Evolutionary conservation across 345 rosid species (phyloP).

Genomic region (Linum trigynum): DNA sequence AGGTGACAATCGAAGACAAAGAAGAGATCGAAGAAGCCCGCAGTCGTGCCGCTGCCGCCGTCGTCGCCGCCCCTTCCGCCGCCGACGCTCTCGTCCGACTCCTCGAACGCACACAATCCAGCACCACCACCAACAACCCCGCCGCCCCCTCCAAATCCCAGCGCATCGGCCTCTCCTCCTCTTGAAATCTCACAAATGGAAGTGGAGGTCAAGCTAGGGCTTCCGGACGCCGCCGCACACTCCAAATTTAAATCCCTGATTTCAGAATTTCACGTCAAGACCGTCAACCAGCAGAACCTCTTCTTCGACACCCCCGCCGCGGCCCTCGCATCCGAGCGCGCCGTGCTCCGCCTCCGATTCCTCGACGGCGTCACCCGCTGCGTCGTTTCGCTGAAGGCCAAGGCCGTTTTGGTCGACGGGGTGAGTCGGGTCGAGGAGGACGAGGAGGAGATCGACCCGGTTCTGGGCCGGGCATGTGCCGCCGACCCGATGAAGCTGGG

Average conservation of each 20-base stretch:
- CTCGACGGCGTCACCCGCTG: slow-evolving; percentile 34
- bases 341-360: slow-evolving; percentile 68
- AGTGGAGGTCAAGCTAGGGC: slow-evolving; percentile 71
- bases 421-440: slow-evolving; percentile 86
- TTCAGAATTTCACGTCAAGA: slow-evolving; percentile 41
- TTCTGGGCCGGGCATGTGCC: slow-evolving; percentile 34
- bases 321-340: slow-evolving; percentile 41
- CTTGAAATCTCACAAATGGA: slow-evolving; percentile 40
- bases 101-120: slow-evolving; percentile 41
- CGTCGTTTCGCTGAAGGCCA: slow-evolving; percentile 56
- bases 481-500: slow-evolving; percentile 36
- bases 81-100: slow-evolving; percentile 38
- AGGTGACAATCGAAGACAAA: slow-evolving; percentile 72
- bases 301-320: slow-evolving; percentile 57
- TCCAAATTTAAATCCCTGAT: slow-evolving; percentile 42
- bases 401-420: slow-evolving; percentile 48
- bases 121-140: slow-evolving; percentile 5
- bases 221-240: slow-evolving; percentile 38
- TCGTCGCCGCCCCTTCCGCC: slow-evolving; percentile 19
- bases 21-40: slow-evolving; percentile 78
- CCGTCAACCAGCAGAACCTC: slow-evolving; percentile 55
- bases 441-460: slow-evolving; percentile 59
- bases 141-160: slow-evolving; percentile 40
- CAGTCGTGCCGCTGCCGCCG: slow-evolving; percentile 25
- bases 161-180: slow-evolving; percentile 56